Base-by-base conservation (phyloP, 139 green algal species). In the Monoraphidium neglectum region DNA sequence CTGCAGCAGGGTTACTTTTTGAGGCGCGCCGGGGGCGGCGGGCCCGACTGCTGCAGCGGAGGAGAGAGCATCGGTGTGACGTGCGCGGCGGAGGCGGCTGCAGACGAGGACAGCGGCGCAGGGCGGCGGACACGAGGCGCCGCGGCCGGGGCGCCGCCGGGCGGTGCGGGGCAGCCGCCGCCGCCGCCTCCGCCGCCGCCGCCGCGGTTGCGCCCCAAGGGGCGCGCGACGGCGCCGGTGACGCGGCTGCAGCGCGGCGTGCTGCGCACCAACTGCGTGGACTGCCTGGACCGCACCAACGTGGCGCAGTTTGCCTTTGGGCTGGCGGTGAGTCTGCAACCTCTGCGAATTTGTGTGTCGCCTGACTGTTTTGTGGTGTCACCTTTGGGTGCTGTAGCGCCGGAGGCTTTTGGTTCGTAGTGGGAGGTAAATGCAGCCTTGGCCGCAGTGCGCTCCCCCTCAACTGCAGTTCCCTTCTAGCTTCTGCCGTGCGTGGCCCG, bases 251-350 rank as follows among this genome's bases (percentile, higher is more conserved):
- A 97, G 83, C 38, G 51, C 26, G 93, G 93, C 46, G 83, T 95
- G 74, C 79, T 97, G 63, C 91, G 93, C 69, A 97, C 92, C 74
- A 99, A 99, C 89, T 99, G 96, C 90, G 94, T 99, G 54, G 96
- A 99, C 90, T 98, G 94, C 83, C 83, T 99, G 38, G 96, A 99
- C 86, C 82, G 76, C 15, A 80, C 75, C 37, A 80, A 80, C 46
- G 75, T 80, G 37, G 75, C 35, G 65, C 75, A 80, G 75, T 80
- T 80, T 80, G 75, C 75, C 2, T 75, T 67, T 64, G 75, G 75
- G 21, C 56, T 80, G 4, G 73, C 73, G 63, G 43, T 51, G 43
- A 12, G 43, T 51, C 8, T 12, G 43, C 8, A 12, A 12, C 8
- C 43, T 51, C 8, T 51, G 43, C 8, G 43, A 12, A 12, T 8